Evolutionary conservation across 306 rosid species (phyloP).

Genomic region (Glycine soja): DNA sequence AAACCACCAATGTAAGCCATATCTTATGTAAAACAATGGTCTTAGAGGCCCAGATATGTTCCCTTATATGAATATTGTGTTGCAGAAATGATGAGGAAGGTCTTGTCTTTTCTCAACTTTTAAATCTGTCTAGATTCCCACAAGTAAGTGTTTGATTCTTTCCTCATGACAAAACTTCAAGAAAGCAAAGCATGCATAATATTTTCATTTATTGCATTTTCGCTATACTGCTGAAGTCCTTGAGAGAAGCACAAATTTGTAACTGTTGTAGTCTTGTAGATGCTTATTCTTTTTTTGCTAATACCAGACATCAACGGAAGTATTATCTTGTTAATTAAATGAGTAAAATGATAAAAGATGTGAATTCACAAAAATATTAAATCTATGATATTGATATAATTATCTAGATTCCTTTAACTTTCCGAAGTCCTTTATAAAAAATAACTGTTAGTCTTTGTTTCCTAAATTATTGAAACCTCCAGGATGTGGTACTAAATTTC

Average conservation of each 20-base stretch:
- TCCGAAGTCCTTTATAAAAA: neutral
- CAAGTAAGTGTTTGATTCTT: constrained; percentile 59
- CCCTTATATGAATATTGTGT: constrained; percentile 41
- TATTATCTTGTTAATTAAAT: constrained; percentile 5
- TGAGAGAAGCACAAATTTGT: neutral
- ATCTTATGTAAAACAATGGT: neutral
- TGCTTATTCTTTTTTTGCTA: neutral
- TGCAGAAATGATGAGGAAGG: constrained; percentile 81
- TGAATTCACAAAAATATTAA: neutral
- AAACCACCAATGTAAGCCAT: constrained; percentile 80
- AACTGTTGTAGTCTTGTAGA: neutral
- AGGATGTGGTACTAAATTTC: neutral
- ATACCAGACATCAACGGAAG: neutral
- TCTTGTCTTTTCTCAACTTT: constrained; percentile 65
- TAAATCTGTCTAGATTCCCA: constrained; percentile 82
- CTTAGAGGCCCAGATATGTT: neutral
- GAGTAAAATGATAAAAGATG: constrained; percentile 13
- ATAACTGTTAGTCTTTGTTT: neutral
- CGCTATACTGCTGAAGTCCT: neutral
- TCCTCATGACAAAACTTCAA: constrained; percentile 20
- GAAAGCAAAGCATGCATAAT: constrained; percentile 15
- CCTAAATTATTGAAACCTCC: constrained; percentile 12
- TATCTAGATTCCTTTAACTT: neutral
- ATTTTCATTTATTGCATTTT: neutral
- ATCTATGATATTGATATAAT: neutral